phyloP scores from a whole-genome alignment of 139 green algal genomes.

The Tetraselmis striata region DNA sequence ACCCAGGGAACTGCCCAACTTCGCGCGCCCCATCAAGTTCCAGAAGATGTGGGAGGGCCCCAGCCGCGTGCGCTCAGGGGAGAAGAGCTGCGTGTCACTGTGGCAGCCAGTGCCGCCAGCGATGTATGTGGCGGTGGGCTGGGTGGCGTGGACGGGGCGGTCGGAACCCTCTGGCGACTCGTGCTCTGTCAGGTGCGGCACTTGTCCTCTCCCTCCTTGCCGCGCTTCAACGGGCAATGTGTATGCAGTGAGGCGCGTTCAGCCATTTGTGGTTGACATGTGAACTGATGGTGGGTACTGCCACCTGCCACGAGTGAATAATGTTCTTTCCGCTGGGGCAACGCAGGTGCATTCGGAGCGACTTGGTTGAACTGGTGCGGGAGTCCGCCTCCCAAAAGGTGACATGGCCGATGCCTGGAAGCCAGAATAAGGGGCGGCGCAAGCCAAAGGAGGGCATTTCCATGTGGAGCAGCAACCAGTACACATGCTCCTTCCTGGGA shows the following conservation, averaged over 20 bases:
- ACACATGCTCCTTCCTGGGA: not conserved
- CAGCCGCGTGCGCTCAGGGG: not conserved
- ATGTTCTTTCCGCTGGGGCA: too few species aligned
- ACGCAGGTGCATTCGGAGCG: not conserved
- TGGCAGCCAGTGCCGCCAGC: conserved; percentile 60
- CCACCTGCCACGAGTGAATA: too few species aligned
- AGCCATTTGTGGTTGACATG: too few species aligned
- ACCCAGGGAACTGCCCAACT: not conserved
- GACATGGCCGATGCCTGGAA: not conserved
- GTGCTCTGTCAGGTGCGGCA: not conserved
- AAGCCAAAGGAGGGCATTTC: not conserved
- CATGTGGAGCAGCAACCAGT: not conserved
- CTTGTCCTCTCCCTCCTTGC: too few species aligned
- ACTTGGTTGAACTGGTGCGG: not conserved
- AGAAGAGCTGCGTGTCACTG: conserved; percentile 29
- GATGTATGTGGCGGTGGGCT: conserved; percentile 68
- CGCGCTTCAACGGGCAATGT: too few species aligned
- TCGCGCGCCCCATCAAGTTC: not conserved
- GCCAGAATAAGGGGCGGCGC: not conserved
- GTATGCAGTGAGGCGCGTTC: too few species aligned
- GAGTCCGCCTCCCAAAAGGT: not conserved
- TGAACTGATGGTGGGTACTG: too few species aligned
- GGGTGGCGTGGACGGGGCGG: conserved; percentile 37
- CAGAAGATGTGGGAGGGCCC: not conserved
- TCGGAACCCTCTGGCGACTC: not conserved